Base-by-base conservation (phyloP, 345 rosid genomes). In the Combretum micranthum region DNA sequence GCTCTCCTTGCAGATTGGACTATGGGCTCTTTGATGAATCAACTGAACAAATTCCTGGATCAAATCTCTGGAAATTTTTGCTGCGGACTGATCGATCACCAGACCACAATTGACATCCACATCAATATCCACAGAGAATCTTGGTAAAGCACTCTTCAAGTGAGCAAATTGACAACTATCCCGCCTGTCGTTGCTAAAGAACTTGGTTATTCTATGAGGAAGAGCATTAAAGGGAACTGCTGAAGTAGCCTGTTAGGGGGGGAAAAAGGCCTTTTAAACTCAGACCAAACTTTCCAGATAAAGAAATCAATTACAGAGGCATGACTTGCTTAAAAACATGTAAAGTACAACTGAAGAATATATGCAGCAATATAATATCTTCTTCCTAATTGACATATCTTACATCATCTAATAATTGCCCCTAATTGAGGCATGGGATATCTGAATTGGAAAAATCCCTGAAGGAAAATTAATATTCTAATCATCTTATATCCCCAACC, bases 161-260 rank as follows among this genome's bases (percentile, higher is more conserved):
- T 72, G 53, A 52, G 69, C 72, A 64, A 73, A 72, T 60, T 46
- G 75, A 68, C 64, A 55, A 51, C 66, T 61, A 59, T 79, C 69
- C 61, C 80, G 80, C 52, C 64, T 52, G 63, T 76, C 78, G 59
- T 79, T 69, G 80, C 74, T 72, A 64, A 93, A 93, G 66, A 89
- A 87, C 58, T 85, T 79, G 80, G 66, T 81, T 66, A 93, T 62
- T 65, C 53, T 72, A 58, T 23, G 50, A 23, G 99, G 99, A 44
- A 93, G 85, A 53, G 56, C 79, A 19, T 50, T 46, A 68, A 50
- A 62, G 58, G 96, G 86, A 67, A 80, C 63, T 64, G 78, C 85
- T 60, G 99, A 93, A 71, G 97, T 89, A 71, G 97, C 97, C 97
- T 93, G 82, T 58, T 61, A 48, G 42, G 53, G 75, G 25, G 56